A percentile compares a stretch with the other conserved stretches of the same genome.
phyloP scores from a whole-genome alignment of 2,329 filamentous ascomycete species.

The Eurotiales sp. region DNA sequence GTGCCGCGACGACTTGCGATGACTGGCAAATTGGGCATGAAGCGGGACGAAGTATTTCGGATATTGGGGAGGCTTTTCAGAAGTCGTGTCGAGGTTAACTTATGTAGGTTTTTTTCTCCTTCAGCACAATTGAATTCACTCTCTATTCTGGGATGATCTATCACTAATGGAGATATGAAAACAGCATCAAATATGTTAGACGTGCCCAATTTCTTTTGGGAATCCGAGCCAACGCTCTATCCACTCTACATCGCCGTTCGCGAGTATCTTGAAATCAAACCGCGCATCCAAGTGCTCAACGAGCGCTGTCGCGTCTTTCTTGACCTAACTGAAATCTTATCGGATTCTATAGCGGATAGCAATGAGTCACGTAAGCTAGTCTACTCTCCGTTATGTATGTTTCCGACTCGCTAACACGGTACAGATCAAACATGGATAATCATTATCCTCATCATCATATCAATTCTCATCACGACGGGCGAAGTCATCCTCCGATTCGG shows the following conservation, averaged over 20 bases:
- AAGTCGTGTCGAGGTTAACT: slow-evolving; percentile 91
- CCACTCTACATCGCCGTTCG: slow-evolving; percentile 91
- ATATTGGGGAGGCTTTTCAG: slow-evolving; percentile 89
- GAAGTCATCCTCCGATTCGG: slow-evolving; percentile 86
- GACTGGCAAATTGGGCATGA: slow-evolving; percentile 88
- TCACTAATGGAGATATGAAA: not conserved
- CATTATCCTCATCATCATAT: slow-evolving; percentile 86
- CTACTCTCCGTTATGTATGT: not conserved
- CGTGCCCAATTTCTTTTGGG: slow-evolving; percentile 98
- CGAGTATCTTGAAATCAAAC: slow-evolving; percentile 96
- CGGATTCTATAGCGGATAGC: slow-evolving; percentile 84
- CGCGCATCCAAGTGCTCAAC: slow-evolving; percentile 92
- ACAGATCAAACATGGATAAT: slow-evolving; percentile 90
- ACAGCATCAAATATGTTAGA: slow-evolving; percentile 91
- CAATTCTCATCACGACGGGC: slow-evolving; percentile 83
- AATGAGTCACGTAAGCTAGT: slow-evolving; percentile 71
- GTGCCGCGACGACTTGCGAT: slow-evolving; percentile 85
- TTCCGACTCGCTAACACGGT: slow-evolving; percentile 7
- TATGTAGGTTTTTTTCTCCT: slow-evolving; percentile 75
- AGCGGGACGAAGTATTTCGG: slow-evolving; percentile 83
- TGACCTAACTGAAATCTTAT: slow-evolving; percentile 90
- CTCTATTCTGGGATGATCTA: not conserved
- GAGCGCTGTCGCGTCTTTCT: slow-evolving; percentile 95
- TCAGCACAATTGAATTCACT: too few species aligned
- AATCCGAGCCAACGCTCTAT: slow-evolving; percentile 89